These are phyloP conservation scores for Penicillium verhagenii DNA, from an alignment of 495 filamentous ascomycete genomes.

Conservation along the genomic window DNA sequence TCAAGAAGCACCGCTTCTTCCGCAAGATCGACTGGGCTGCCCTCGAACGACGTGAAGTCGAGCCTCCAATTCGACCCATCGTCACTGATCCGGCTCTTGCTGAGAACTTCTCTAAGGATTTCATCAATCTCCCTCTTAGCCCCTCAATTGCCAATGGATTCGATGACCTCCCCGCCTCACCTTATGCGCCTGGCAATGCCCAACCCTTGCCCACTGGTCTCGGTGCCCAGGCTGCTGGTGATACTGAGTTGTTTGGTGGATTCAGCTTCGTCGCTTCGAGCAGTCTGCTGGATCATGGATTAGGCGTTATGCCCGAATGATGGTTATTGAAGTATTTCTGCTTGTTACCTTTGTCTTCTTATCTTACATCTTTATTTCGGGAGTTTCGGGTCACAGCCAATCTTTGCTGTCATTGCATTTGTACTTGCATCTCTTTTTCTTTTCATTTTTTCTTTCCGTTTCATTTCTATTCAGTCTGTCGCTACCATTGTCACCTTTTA, in stretches of 20 bases:
- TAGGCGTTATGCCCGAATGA: constrained; percentile 18
- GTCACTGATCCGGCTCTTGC: constrained; percentile 93
- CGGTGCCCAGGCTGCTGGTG: constrained; percentile 23
- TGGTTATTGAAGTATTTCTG: not conserved
- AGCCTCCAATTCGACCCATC: constrained; percentile 83
- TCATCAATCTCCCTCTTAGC: constrained; percentile 80
- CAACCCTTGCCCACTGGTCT: constrained; percentile 22
- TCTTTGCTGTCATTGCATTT: not conserved
- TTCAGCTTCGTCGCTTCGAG: constrained; percentile 93
- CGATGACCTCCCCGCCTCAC: constrained; percentile 34
- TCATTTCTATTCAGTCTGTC: not conserved
- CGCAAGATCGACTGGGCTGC: constrained; percentile 89
- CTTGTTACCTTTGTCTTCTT: not conserved
- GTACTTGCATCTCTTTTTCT: not conserved
- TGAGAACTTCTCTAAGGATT: constrained; percentile 89
- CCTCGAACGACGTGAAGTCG: constrained; percentile 72
- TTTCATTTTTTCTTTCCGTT: not conserved
- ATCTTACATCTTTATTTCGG: not conserved
- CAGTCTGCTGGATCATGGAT: constrained; percentile 70
- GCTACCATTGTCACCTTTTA: not conserved
- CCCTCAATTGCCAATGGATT: constrained; percentile 53
- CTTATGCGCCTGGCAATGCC: constrained; percentile 6
- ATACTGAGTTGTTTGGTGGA: constrained; percentile 81
- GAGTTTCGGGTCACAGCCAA: not conserved
- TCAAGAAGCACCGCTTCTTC: constrained; percentile 97